Conservation (phyloP, 202 grass and related monocot species). For the Setaria viridis region DNA sequence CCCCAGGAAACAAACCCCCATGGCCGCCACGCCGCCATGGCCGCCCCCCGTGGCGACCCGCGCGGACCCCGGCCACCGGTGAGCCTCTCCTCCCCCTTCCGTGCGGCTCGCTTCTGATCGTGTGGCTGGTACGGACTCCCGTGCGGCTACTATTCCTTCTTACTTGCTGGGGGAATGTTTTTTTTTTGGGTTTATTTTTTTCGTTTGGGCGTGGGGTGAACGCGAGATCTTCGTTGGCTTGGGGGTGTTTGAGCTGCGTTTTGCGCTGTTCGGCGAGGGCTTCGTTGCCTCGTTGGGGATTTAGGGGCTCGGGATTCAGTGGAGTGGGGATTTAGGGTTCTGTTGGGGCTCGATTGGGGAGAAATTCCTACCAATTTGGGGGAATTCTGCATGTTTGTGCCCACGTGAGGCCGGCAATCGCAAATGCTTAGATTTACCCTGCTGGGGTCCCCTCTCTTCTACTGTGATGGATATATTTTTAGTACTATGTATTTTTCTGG, state of each 20-base stretch:
- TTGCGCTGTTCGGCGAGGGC: background rate
- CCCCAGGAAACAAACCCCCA: background rate
- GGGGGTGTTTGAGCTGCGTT: constrained; percentile 26
- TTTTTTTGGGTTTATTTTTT: background rate
- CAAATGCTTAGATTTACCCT: too few relatives aligned
- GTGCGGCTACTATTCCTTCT: background rate
- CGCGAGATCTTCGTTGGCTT: background rate
- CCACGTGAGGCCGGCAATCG: too few relatives aligned
- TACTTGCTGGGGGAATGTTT: background rate
- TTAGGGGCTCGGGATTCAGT: background rate
- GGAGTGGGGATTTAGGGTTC: constrained; percentile 38
- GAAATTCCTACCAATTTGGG: background rate
- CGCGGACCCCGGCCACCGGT: background rate
- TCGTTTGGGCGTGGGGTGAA: background rate
- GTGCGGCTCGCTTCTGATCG: background rate
- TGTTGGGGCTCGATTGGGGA: constrained; percentile 4
- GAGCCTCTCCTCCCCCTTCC: background rate
- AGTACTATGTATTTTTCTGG: too few relatives aligned
- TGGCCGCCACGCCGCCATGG: constrained; percentile 14
- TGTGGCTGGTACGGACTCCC: background rate
- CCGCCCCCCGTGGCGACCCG: background rate
- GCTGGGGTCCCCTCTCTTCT: too few relatives aligned
- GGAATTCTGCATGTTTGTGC: too few relatives aligned
- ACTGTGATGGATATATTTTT: too few relatives aligned
- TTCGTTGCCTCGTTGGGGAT: background rate